phyloP scores from a whole-genome alignment of 148 eudicot genomes.

The Fagopyrum esculentum region DNA sequence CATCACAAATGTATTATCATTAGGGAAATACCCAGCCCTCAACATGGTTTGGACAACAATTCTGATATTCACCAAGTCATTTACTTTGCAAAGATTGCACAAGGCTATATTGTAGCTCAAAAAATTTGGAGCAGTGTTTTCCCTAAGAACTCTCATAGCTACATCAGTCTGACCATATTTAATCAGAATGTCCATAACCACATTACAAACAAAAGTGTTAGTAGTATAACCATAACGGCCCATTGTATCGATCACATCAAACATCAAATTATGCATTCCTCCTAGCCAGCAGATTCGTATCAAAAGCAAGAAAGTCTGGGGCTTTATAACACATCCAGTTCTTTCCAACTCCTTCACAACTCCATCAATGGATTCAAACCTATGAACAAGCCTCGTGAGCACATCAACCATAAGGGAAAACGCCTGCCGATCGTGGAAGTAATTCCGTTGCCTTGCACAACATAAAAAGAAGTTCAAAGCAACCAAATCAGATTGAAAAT shows the following conservation, averaged over 20 bases:
- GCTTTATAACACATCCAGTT: constrained; percentile 32
- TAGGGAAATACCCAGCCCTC: constrained; percentile 32
- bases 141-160: constrained; percentile 28
- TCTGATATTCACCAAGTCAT: constrained; percentile 25
- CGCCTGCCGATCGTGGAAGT: constrained; percentile 36
- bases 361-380: constrained; percentile 18
- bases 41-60: constrained; percentile 31
- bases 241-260: constrained; percentile 39
- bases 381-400: constrained; percentile 22
- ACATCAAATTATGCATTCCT: constrained; percentile 26
- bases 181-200: constrained; percentile 42
- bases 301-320: constrained; percentile 40
- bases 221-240: constrained; percentile 26
- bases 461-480: constrained; percentile 44
- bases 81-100: constrained; percentile 38
- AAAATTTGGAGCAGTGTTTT: constrained; percentile 28
- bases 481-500: constrained; percentile 40
- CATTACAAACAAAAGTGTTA: constrained; percentile 35
- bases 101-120: constrained; percentile 37
- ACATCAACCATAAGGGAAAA: constrained; percentile 32
- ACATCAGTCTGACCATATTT: constrained; percentile 23
- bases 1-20: constrained; percentile 28
- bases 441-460: constrained; percentile 44
- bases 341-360: constrained; percentile 24
- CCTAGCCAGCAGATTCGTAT: constrained; percentile 47